A percentile compares a stretch with the other conserved stretches of the same genome.
Evolutionary conservation across 768 basidiomycete genomes (phyloP).

Genomic region (Crepidotus variabilis): DNA sequence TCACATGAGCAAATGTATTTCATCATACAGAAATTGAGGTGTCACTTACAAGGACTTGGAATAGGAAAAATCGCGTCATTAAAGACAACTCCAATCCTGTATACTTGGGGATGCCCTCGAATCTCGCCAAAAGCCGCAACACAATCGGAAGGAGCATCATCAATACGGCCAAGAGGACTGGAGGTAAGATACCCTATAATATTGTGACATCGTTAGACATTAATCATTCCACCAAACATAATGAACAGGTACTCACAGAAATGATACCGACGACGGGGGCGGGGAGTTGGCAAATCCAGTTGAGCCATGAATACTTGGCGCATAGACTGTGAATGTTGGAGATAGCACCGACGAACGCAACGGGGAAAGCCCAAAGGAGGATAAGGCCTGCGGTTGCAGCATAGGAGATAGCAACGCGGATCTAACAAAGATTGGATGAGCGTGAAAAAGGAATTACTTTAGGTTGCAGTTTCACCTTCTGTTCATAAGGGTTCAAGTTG

Average conservation of each 20-base stretch:
- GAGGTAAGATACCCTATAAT: conserved; percentile 76
- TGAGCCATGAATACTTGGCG: conserved; percentile 60
- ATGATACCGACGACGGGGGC: background rate
- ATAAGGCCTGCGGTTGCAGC: conserved; percentile 76
- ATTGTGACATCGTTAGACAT: background rate
- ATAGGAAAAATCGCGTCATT: conserved; percentile 91
- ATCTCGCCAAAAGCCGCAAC: conserved; percentile 71
- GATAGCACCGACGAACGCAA: conserved; percentile 80
- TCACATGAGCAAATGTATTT: background rate
- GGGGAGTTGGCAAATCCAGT: conserved; percentile 27
- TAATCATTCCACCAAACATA: background rate
- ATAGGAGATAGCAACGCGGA: conserved; percentile 64
- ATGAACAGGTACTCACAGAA: background rate
- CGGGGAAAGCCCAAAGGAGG: conserved; percentile 81
- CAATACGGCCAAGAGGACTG: conserved; percentile 82
- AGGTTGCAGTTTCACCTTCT: no score
- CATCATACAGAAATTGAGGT: background rate
- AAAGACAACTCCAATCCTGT: conserved; percentile 84
- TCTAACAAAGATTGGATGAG: conserved; percentile 16
- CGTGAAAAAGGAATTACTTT: no score
- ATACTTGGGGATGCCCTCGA: conserved; percentile 88
- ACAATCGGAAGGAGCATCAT: conserved; percentile 87
- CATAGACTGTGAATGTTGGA: conserved; percentile 80
- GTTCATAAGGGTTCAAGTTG: conserved; percentile 85
- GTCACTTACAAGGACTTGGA: conserved; percentile 80